A percentile compares a stretch with the other conserved stretches of the same genome.
Conservation (phyloP, 306 rosid genomes). For the Abrus precatorius region DNA sequence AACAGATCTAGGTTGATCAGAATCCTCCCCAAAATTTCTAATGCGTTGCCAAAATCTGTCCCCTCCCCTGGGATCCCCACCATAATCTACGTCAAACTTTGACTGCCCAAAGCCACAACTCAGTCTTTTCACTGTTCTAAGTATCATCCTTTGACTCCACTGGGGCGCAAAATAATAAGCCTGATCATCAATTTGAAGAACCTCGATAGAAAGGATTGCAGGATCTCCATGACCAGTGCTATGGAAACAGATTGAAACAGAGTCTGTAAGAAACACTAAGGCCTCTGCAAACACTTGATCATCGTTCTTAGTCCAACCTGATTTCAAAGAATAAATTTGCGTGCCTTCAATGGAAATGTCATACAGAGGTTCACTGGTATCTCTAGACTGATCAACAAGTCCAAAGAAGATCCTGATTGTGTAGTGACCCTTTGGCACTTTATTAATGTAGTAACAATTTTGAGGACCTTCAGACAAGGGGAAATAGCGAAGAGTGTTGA, state of each 20-base stretch:
- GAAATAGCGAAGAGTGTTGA: constrained; percentile 72
- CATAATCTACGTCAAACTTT: constrained; percentile 66
- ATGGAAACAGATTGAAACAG: constrained; percentile 83
- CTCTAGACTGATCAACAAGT: constrained; percentile 53
- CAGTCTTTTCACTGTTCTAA: constrained; percentile 72
- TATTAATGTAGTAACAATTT: constrained; percentile 69
- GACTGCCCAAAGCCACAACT: constrained; percentile 75
- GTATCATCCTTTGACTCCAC: constrained; percentile 60
- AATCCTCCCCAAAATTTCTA: constrained; percentile 56
- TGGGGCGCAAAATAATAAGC: constrained; percentile 63
- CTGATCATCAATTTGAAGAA: constrained; percentile 73
- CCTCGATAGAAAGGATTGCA: constrained; percentile 76
- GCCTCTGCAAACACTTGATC: constrained; percentile 80
- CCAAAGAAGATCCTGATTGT: constrained; percentile 79
- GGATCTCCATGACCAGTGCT: constrained; percentile 96
- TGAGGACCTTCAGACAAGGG: constrained; percentile 79
- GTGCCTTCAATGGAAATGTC: constrained; percentile 88
- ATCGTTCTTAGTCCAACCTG: constrained; percentile 72
- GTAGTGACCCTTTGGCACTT: constrained; percentile 80
- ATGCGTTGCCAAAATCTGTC: constrained; percentile 76
- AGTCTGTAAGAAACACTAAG: constrained; percentile 59
- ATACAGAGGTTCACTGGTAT: constrained; percentile 66
- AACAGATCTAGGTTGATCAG: constrained; percentile 63
- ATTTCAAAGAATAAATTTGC: constrained; percentile 65
- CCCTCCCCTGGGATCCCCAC: constrained; percentile 73